phyloP scores from a whole-genome alignment of 352 stramenopile genomes.

The Globisporangium cylindrosporum region DNA sequence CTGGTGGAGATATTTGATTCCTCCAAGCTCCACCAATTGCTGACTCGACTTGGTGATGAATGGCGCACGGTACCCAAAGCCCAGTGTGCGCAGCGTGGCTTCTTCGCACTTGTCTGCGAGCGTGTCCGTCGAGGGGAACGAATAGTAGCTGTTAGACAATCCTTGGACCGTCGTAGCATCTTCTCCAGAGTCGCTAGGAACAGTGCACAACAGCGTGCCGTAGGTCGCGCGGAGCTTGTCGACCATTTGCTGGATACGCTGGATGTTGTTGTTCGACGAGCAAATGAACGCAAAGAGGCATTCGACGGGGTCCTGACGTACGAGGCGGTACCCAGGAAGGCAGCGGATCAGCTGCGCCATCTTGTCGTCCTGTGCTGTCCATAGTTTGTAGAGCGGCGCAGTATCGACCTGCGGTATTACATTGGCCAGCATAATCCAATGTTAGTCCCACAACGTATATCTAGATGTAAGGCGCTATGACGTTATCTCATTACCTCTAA shows the following conservation, averaged over 20 bases:
- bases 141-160: slow-evolving; percentile 51
- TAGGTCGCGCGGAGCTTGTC: slow-evolving; percentile 86
- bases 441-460: no score
- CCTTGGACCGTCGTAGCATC: neutral
- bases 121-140: slow-evolving; percentile 88
- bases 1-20: slow-evolving; percentile 52
- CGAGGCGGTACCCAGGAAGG: slow-evolving; percentile 87
- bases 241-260: slow-evolving; percentile 94
- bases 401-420: slow-evolving; percentile 17
- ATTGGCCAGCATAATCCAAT: no score
- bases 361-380: slow-evolving; percentile 55
- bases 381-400: slow-evolving; percentile 73
- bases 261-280: slow-evolving; percentile 99
- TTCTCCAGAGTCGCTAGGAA: slow-evolving; percentile 10
- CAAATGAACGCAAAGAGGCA: slow-evolving; percentile 98
- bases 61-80: slow-evolving; percentile 88
- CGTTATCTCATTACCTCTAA: slow-evolving; percentile 41
- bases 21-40: slow-evolving; percentile 62
- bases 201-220: slow-evolving; percentile 65
- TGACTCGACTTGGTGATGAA: slow-evolving; percentile 85
- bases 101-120: slow-evolving; percentile 76
- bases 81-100: slow-evolving; percentile 73
- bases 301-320: slow-evolving; percentile 95
- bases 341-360: slow-evolving; percentile 70
- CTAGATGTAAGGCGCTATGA: no score